Conservation (phyloP, 2,329 filamentous ascomycete species). For the Anthostomella pinea region DNA sequence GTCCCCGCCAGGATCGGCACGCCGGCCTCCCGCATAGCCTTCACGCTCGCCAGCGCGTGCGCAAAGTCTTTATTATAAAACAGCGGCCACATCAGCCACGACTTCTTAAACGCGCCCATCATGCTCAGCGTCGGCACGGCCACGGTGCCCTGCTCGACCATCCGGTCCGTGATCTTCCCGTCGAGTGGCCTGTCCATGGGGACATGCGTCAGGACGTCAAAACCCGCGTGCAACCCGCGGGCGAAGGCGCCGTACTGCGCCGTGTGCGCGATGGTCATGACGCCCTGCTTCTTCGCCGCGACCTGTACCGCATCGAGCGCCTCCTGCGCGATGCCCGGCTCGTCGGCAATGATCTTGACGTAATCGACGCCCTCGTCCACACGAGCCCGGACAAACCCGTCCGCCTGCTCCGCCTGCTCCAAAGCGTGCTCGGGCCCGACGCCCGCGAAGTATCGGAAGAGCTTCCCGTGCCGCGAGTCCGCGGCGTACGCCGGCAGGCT, state of each 20-base stretch:
- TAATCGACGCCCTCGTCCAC: constrained; percentile 25
- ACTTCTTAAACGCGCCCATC: constrained; percentile 19
- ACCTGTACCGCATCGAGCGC: constrained; percentile 21
- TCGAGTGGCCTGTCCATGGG: constrained; percentile 27
- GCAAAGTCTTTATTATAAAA: constrained; percentile 19
- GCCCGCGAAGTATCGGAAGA: constrained; percentile 4
- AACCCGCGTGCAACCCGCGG: constrained; percentile 25
- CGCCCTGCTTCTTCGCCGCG: constrained; percentile 22
- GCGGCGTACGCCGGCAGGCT: constrained; percentile 5
- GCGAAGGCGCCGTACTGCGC: constrained; percentile 23
- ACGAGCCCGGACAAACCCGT: constrained; percentile 19
- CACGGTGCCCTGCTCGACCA: constrained; percentile 20
- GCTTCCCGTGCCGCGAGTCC: constrained; percentile 2
- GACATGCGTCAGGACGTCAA: constrained; percentile 29
- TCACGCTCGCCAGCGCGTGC: constrained; percentile 23
- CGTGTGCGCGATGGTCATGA: constrained; percentile 27
- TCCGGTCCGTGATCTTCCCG: constrained; percentile 11
- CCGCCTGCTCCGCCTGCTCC: neutral
- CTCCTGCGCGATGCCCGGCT: constrained; percentile 20
- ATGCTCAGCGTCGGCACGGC: constrained; percentile 28
- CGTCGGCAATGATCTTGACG: constrained; percentile 28
- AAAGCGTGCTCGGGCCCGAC: constrained; percentile 4
- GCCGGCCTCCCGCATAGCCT: constrained; percentile 23
- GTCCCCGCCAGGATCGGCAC: constrained; percentile 32
- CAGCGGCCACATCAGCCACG: constrained; percentile 20